phyloP scores from a whole-genome alignment of 768 basidiomycete genomes.

The Collybia nuda region DNA sequence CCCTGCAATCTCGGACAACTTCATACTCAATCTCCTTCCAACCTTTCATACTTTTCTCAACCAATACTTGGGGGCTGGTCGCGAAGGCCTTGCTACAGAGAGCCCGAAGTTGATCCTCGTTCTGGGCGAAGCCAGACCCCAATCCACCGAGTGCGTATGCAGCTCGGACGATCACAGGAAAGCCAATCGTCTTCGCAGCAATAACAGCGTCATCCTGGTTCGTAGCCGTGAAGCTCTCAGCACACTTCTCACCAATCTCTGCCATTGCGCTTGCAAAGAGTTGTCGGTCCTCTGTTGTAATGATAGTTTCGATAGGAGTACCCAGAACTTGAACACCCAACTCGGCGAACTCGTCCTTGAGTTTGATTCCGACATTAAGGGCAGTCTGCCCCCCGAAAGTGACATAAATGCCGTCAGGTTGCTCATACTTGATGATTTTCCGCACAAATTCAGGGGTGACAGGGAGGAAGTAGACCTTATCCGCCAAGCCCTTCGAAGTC shows the following conservation, averaged over 20 bases:
- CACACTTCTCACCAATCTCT: conserved; percentile 94
- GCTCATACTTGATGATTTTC: conserved; percentile 98
- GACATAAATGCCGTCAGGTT: conserved; percentile 98
- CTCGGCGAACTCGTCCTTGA: conserved; percentile 92
- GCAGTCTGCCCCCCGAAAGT: conserved; percentile 99
- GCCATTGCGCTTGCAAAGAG: conserved; percentile 93
- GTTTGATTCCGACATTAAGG: conserved; percentile 92
- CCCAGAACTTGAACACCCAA: conserved; percentile 94
- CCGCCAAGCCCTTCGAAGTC: conserved; percentile 94
- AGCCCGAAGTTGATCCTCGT: conserved; percentile 85
- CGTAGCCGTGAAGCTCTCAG: conserved; percentile 86
- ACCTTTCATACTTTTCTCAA: conserved; percentile 99
- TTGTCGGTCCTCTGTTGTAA: conserved; percentile 95
- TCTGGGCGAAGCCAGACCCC: conserved; percentile 94
- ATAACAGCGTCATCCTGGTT: conserved; percentile 78
- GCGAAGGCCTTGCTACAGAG: conserved; percentile 95
- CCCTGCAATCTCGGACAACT: conserved; percentile 94
- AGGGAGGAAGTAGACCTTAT: conserved; percentile 99
- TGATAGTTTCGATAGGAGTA: conserved; percentile 96
- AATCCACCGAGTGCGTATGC: conserved; percentile 96
- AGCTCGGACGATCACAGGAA: conserved; percentile 94
- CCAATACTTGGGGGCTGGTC: conserved; percentile 96
- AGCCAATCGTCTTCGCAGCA: conserved; percentile 86
- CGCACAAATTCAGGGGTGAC: conserved; percentile 97
- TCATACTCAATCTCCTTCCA: conserved; percentile 99